Evolutionary conservation across 257 asterid species (phyloP).

Genomic region (Nicotiana tomentosiformis): DNA sequence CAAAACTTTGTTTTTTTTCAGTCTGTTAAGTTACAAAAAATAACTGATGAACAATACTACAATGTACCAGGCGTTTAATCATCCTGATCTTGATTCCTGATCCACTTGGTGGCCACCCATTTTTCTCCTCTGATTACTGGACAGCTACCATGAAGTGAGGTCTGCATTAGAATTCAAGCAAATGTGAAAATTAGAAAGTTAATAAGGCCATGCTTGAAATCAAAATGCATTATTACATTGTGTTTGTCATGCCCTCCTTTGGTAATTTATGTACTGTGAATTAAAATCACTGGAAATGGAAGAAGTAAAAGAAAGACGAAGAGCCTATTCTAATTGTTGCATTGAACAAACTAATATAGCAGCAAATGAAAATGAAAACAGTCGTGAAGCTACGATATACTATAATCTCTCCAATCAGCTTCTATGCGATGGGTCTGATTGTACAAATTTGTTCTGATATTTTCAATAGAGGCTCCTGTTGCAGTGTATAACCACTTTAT

Average conservation of each 20-base stretch:
- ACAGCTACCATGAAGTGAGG: constrained; percentile 93
- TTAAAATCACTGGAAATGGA: not conserved
- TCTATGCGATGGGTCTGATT: not conserved
- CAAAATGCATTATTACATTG: not conserved
- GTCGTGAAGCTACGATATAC: not conserved
- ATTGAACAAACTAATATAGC: not conserved
- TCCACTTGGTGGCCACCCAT: constrained; percentile 99
- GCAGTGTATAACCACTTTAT: not conserved
- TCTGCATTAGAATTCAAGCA: constrained; percentile 32
- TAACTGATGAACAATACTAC: not conserved
- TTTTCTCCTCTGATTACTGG: constrained; percentile 83
- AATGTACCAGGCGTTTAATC: constrained; percentile 6
- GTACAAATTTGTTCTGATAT: not conserved
- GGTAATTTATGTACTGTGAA: not conserved
- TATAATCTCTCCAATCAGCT: not conserved
- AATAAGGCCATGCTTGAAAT: not conserved
- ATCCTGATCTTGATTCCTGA: constrained; percentile 55
- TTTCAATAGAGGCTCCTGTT: not conserved
- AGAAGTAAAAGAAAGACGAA: not conserved
- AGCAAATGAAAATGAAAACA: not conserved
- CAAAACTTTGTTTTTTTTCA: not conserved
- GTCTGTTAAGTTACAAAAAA: not conserved
- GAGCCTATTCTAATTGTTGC: not conserved
- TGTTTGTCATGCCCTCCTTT: not conserved
- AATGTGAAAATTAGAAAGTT: not conserved